A percentile compares a stretch with the other conserved stretches of the same genome.
Conservation (phyloP, 192 early-diverging fungal species). For the Entomortierella parvispora region DNA sequence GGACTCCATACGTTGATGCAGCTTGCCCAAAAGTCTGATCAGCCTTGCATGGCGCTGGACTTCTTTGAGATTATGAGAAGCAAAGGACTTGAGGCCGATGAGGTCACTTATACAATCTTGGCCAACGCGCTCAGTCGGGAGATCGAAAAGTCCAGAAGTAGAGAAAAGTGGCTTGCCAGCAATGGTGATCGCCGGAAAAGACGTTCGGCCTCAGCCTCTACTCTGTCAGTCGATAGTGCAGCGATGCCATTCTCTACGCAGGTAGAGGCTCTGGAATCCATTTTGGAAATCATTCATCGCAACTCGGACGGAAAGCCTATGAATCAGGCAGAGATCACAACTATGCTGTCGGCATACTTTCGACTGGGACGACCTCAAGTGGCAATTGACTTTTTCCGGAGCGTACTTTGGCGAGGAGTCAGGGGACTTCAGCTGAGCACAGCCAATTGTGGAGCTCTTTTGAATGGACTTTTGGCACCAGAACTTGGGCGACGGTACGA, state of each 20-base stretch:
- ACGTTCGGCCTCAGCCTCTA: too few relatives aligned
- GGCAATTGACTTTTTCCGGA: conserved; percentile 46
- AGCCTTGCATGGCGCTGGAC: conserved; percentile 42
- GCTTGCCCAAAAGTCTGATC: conserved; percentile 37
- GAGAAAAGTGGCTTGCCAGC: neutral
- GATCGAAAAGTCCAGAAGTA: neutral
- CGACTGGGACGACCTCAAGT: conserved; percentile 33
- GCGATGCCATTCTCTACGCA: conserved; percentile 1
- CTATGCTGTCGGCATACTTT: conserved; percentile 34
- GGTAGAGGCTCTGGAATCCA: conserved; percentile 20
- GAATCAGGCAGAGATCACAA: conserved; percentile 33
- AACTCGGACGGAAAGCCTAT: conserved; percentile 5
- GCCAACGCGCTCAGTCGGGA: conserved; percentile 33
- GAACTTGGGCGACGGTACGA: conserved; percentile 28
- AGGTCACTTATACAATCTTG: conserved; percentile 33
- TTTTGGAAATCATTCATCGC: conserved; percentile 18
- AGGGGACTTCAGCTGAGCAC: conserved; percentile 23
- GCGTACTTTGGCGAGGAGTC: conserved; percentile 10
- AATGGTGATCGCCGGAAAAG: neutral
- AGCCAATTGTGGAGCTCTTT: conserved; percentile 36
- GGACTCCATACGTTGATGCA: conserved; percentile 45
- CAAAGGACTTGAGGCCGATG: conserved; percentile 32
- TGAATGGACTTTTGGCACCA: conserved; percentile 34
- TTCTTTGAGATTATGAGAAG: conserved; percentile 51
- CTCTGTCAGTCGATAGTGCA: too few relatives aligned